Evolutionary conservation across 2,329 filamentous ascomycete species (phyloP).

Genomic region (Aspergillus floridensis): DNA sequence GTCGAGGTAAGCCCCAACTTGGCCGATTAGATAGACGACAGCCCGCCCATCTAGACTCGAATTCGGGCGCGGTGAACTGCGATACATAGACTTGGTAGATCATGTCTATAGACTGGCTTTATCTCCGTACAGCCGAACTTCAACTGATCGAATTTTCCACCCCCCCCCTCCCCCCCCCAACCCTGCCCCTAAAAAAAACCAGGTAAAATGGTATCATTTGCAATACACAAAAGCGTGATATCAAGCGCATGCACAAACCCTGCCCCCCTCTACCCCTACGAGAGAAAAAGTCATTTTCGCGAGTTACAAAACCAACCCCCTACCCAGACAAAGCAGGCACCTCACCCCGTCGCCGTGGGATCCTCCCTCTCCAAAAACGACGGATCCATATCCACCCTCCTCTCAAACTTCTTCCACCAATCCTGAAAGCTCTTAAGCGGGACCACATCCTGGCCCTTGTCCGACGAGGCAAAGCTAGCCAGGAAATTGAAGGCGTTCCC

Average conservation of each 20-base stretch:
- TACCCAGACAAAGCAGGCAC: background rate
- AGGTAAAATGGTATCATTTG: background rate
- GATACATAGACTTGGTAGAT: background rate
- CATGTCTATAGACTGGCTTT: no score
- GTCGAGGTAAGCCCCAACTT: slow-evolving; percentile 11
- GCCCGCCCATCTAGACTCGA: background rate
- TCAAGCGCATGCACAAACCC: background rate
- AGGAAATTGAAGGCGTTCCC: slow-evolving; percentile 97
- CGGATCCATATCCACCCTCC: slow-evolving; percentile 78
- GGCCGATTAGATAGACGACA: no score
- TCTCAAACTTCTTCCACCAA: slow-evolving; percentile 98
- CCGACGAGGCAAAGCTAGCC: slow-evolving; percentile 73
- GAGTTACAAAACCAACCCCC: no score
- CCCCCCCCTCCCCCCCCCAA: no score
- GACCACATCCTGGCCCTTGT: slow-evolving; percentile 74
- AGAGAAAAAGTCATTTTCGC: no score
- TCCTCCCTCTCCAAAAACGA: slow-evolving; percentile 77
- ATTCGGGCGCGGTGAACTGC: no score
- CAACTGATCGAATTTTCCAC: no score
- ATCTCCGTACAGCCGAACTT: no score
- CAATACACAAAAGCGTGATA: background rate
- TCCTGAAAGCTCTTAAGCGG: slow-evolving; percentile 94
- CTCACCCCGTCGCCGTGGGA: slow-evolving; percentile 32
- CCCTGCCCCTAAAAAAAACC: background rate
- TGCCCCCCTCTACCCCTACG: background rate